Evolutionary conservation across 257 asterid species (phyloP).

Genomic region (Solanum ahanhuiri): DNA sequence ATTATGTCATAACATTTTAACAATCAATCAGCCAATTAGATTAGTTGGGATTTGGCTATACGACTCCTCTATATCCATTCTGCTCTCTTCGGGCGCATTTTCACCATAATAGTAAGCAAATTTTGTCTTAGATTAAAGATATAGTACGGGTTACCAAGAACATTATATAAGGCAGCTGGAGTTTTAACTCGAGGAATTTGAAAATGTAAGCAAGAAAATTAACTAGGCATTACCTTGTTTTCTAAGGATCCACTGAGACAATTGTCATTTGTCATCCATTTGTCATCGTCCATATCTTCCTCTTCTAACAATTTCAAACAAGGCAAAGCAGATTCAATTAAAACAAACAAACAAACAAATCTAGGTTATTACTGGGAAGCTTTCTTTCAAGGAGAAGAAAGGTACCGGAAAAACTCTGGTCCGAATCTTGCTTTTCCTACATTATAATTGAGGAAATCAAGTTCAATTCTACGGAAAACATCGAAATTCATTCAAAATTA

Average conservation of each 20-base stretch:
- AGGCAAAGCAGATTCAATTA: not conserved
- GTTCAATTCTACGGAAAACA: not conserved
- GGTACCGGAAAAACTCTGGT: conserved; percentile 76
- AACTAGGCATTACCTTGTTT: conserved; percentile 30
- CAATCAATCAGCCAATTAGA: not conserved
- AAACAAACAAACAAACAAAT: not conserved
- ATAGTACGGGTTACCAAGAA: not conserved
- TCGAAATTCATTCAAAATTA: not conserved
- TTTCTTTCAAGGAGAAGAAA: not conserved
- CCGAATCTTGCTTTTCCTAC: conserved; percentile 41
- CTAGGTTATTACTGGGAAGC: not conserved
- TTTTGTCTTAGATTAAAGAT: not conserved
- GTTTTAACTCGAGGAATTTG: not conserved
- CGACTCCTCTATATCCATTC: not conserved
- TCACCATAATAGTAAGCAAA: not conserved
- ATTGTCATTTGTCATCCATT: conserved; percentile 13
- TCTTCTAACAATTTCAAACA: conserved; percentile 16
- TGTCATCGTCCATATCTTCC: conserved; percentile 34
- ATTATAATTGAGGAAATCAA: not conserved
- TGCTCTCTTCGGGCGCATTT: not conserved
- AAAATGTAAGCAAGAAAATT: not conserved
- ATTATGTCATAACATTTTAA: not conserved
- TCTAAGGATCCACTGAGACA: conserved; percentile 21
- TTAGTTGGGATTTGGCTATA: not conserved
- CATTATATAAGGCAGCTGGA: not conserved